Evolutionary conservation across 257 asterid species (phyloP).

Genomic region (Nicotiana knightiana): DNA sequence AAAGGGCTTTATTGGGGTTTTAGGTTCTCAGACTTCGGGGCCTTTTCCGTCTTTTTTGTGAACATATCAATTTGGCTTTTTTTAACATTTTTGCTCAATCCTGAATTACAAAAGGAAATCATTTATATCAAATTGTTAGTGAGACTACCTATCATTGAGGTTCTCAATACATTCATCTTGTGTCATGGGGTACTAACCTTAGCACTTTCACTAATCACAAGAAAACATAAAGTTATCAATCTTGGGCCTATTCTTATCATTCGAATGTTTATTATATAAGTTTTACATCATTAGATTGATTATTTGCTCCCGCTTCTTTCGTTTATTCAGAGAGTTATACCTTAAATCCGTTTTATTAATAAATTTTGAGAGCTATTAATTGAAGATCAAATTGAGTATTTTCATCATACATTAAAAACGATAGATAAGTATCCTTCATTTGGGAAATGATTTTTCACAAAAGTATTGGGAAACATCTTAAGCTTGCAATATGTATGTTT

Average conservation of each 20-base stretch:
- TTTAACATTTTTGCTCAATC: background rate
- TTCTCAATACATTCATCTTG: too few species aligned
- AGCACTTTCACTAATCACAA: too few species aligned
- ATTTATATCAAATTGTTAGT: background rate
- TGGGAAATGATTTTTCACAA: background rate
- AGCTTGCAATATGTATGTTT: background rate
- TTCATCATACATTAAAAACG: too few species aligned
- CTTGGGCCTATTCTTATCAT: background rate
- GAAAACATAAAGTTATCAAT: background rate
- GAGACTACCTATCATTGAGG: background rate
- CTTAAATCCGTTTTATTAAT: too few species aligned
- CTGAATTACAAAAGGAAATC: too few species aligned
- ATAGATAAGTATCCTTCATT: background rate
- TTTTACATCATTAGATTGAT: too few species aligned
- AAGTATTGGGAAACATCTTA: background rate
- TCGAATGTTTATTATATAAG: background rate
- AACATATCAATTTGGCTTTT: background rate
- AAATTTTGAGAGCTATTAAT: too few species aligned
- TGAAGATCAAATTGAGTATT: too few species aligned
- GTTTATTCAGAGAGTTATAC: too few species aligned
- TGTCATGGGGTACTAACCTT: too few species aligned
- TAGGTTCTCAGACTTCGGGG: constrained; percentile 13
- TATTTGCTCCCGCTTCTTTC: background rate
- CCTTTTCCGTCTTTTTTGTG: background rate
- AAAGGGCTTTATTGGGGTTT: constrained; percentile 29